phyloP scores from a whole-genome alignment of 352 stramenopile genomes.

The Phytophthora foliorum region DNA sequence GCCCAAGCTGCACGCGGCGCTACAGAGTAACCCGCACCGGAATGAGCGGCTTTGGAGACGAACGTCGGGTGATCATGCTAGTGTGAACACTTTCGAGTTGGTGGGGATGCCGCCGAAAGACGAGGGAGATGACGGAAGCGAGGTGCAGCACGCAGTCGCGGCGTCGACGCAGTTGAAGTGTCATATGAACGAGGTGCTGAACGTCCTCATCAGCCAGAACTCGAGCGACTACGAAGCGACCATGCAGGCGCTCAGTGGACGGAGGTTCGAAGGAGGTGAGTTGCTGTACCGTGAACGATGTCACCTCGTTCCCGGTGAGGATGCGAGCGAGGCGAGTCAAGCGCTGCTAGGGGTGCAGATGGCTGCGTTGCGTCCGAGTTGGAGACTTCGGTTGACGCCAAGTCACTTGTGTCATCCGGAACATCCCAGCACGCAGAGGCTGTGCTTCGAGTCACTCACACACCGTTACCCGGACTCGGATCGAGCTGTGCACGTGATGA shows the following conservation, averaged over 20 bases:
- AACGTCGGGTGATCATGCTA: conserved; percentile 16
- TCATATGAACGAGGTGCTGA: conserved; percentile 60
- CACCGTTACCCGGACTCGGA: conserved; percentile 52
- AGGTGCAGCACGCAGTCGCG: neutral
- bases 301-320: neutral
- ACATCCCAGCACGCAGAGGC: conserved; percentile 29
- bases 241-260: conserved; percentile 36
- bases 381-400: neutral
- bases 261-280: neutral
- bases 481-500: conserved; percentile 67
- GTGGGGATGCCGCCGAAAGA: conserved; percentile 33
- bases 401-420: neutral
- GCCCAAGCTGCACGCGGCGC: conserved; percentile 42
- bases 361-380: neutral
- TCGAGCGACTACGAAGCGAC: conserved; percentile 48
- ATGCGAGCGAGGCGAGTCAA: neutral
- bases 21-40: conserved; percentile 25
- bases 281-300: neutral
- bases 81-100: conserved; percentile 47
- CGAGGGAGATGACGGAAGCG: neutral
- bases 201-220: conserved; percentile 40
- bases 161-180: conserved; percentile 46
- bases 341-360: neutral
- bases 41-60: conserved; percentile 42
- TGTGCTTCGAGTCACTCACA: conserved; percentile 60